Evolutionary conservation across 495 filamentous ascomycete genomes (phyloP), one percentile per base, ranked within the genome.

Genomic region (Daldinia childiae): DNA sequence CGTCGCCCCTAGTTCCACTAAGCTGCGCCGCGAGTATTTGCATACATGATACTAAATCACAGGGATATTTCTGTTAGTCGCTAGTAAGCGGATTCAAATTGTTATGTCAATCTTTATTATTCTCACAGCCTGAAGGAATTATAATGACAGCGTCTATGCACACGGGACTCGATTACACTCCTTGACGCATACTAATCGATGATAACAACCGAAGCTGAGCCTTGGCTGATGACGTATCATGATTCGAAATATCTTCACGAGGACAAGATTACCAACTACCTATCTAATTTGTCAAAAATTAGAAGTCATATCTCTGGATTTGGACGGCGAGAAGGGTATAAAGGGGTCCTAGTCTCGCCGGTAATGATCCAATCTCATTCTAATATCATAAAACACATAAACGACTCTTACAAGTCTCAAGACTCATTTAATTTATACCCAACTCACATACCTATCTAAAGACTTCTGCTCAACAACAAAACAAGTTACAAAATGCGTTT

Each of bases 401-500:
- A 9, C 52, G 32, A 9, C 27, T 19, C 29, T 30, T 19, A 14
- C 30, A 26, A 29, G 8, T 14, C 52, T 3, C 52, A 30, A 30
- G 6, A 9, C 27, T 32, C 6, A 56, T 56, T 27, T 19, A n/a
- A 15, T 30, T 17, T 9, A 17, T 2, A 56, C 6, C 5, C 9
- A 56, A 17, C 27, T 32, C 26, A 39, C 6, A 56, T 19, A 29
- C 26, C 4, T 1, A n/a, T 56, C 52, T 36, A 26, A 56, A 29
- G 3, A 56, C 11, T 14, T 56, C n/a, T n/a, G 9, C 7, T 5
- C 14, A 6, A 19, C 12, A 34, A 56, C 15, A 17, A 32, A 32
- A 17, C 14, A 30, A 56, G 0, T 15, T 30, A 19, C 52, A 56
- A 56, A 9, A 56, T 56, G 52, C 52, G 29, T 56, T 56, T 56